A percentile compares a stretch with the other conserved stretches of the same genome.
These are phyloP conservation scores for Mallotus nudiflorus DNA, from an alignment of 345 rosid species.

Conservation along the genomic window DNA sequence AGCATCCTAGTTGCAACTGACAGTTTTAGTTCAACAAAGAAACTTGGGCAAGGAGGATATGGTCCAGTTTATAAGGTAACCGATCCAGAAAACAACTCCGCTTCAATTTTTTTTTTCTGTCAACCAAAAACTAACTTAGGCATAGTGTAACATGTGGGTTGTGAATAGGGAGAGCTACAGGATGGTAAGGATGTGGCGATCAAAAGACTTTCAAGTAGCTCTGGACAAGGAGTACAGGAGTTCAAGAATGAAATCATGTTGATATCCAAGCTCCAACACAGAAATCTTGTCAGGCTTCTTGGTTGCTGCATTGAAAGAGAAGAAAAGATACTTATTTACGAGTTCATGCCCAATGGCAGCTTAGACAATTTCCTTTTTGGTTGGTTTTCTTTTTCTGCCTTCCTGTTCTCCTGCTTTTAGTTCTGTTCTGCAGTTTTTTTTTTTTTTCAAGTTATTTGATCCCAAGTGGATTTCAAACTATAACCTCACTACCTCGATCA, in stretches of 20 bases:
- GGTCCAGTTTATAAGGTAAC: conserved; percentile 29
- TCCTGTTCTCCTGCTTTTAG: too few species aligned
- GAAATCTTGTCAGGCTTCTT: conserved; percentile 20
- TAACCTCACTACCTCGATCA: too few species aligned
- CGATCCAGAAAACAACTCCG: too few species aligned
- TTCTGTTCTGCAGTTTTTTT: conserved; percentile 12
- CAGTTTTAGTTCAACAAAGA: conserved; percentile 9
- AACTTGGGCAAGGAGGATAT: conserved; percentile 29
- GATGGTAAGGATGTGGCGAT: conserved; percentile 25
- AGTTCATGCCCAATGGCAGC: conserved; percentile 29
- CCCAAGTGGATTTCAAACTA: too few species aligned
- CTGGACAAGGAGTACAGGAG: conserved; percentile 23
- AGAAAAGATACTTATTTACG: conserved; percentile 22
- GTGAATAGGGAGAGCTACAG: conserved; percentile 15
- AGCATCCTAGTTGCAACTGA: conserved; percentile 17
- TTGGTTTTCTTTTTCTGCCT: conserved; percentile 5
- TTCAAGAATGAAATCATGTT: conserved; percentile 22
- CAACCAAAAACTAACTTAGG: not conserved
- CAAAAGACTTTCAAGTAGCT: conserved; percentile 23
- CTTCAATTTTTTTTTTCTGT: too few species aligned
- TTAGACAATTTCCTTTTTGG: conserved; percentile 22
- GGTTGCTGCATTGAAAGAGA: conserved; percentile 27
- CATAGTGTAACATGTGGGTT: too few species aligned
- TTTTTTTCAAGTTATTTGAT: too few species aligned
- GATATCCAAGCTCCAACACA: conserved; percentile 24